Conservation (phyloP, 2,329 filamentous ascomycete genomes). For the Penicillium sp. region DNA sequence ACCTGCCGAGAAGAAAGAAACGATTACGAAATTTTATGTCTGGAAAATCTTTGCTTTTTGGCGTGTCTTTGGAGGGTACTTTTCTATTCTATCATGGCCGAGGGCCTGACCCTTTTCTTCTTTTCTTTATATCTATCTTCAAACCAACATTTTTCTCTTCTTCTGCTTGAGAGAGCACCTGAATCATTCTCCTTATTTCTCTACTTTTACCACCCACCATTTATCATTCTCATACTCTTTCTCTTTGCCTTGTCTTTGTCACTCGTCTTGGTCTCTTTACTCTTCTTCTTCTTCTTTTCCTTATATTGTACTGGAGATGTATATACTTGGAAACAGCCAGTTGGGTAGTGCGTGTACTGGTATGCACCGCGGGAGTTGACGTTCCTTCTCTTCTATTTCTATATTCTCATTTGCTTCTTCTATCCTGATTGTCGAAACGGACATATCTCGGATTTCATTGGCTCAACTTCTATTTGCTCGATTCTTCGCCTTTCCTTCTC, state of each 20-base stretch:
- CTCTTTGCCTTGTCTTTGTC: background rate
- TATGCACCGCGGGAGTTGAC: background rate
- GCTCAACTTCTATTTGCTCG: no score
- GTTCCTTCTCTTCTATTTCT: background rate
- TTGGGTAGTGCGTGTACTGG: background rate
- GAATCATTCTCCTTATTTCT: background rate
- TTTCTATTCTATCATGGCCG: background rate
- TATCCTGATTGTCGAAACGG: no score
- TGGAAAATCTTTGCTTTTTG: conserved; percentile 1
- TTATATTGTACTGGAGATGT: background rate
- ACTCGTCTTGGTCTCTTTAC: background rate
- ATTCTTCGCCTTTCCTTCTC: no score
- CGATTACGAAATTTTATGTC: conserved; percentile 14
- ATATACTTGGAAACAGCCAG: background rate
- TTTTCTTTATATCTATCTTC: background rate
- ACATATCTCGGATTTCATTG: no score
- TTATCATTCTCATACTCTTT: no score
- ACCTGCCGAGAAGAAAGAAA: conserved; percentile 5
- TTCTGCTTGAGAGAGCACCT: background rate
- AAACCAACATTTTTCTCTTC: background rate
- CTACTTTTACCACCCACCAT: background rate
- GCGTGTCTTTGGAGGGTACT: conserved; percentile 5
- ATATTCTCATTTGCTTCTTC: no score
- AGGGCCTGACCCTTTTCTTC: background rate
- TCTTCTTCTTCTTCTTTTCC: background rate